Base-by-base conservation (phyloP, 192 early-diverging fungal species). In the Glomus cerebriforme region DNA sequence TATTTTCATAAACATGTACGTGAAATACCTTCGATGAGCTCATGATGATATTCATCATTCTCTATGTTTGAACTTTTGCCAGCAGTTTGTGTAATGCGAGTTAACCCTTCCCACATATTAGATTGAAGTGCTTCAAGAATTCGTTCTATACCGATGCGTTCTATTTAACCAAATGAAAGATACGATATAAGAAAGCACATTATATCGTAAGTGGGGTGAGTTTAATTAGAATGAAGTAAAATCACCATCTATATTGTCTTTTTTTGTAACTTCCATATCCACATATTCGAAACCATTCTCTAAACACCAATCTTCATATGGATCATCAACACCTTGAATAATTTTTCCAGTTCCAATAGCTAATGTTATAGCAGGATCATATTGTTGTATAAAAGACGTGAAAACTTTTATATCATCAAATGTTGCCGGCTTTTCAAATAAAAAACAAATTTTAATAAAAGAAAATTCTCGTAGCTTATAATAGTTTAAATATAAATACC, bases 31-130 rank as follows among this genome's bases (percentile, higher is more conserved):
- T 73, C 71, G 12, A 29, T 27, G 8, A 73, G 9, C 49, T 59
- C 71, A 27, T 59, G 9, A 54, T 73, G 24, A 49, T 32, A 24
- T 1, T 59, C 71, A 17, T 73, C 31, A 35, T 76, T 10, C 2
- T 35, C 34, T 26, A 27, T 15, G n/a, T 76, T 34, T 2, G n/a
- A 17, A 49, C 37, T n/a, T 43, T 43, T 63, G 12, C 59, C 32
- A 54, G 7, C 59, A 17, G 60, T 63, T 19, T 63, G 27, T 26
- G 58, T 15, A 37, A 63, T 86, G 4, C 84, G 82, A 43, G 82
- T 68, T 69, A 91, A 64, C 34, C 89, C 90, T 75, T 93, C 91
- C 92, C 92, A 93, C 82, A 92, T 87, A 37, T 93, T 85, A 24
- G 88, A 82, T 49, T 91, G 85, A 71, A 93, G 73, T 19, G 90